These are phyloP conservation scores for Botryobasidium botryosum DNA, from an alignment of 768 basidiomycete genomes.

Conservation along the genomic window DNA sequence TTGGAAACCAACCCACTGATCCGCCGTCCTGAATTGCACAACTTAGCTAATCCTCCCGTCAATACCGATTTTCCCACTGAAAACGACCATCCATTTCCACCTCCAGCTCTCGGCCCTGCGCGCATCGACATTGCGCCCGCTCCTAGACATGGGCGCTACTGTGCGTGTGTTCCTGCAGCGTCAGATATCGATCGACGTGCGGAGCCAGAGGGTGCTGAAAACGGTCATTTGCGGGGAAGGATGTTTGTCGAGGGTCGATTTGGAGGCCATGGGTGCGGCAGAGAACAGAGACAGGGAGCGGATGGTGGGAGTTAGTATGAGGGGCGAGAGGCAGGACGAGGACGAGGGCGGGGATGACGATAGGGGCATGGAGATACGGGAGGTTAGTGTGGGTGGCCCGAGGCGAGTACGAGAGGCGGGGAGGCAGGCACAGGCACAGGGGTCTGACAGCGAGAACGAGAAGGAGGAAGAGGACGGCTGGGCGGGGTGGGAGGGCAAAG, in stretches of 20 bases:
- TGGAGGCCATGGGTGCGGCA: too few species aligned
- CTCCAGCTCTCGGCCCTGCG: slow-evolving; percentile 9
- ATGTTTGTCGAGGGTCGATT: not conserved
- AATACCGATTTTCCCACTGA: slow-evolving; percentile 7
- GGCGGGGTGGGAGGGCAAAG: slow-evolving; percentile 10
- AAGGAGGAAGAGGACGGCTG: not conserved
- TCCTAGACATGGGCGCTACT: not conserved
- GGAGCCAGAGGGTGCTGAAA: slow-evolving; percentile 10
- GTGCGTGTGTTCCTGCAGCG: slow-evolving; percentile 7
- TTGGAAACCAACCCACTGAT: too few species aligned
- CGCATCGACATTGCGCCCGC: not conserved
- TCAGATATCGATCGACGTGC: slow-evolving; percentile 7
- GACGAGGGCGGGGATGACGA: not conserved
- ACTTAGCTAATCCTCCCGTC: slow-evolving; percentile 9
- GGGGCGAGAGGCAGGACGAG: not conserved
- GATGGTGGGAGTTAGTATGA: not conserved
- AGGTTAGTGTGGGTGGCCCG: not conserved
- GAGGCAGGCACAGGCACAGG: not conserved
- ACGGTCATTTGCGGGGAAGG: slow-evolving; percentile 9
- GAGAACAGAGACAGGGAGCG: too few species aligned
- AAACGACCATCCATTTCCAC: slow-evolving; percentile 7
- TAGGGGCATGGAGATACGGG: not conserved
- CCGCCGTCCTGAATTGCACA: too few species aligned
- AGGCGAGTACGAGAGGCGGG: not conserved
- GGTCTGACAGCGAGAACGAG: not conserved